A percentile compares a stretch with the other conserved stretches of the same genome.
Conservation (phyloP, 441 rosid genomes). For the Brassica hybrid region DNA sequence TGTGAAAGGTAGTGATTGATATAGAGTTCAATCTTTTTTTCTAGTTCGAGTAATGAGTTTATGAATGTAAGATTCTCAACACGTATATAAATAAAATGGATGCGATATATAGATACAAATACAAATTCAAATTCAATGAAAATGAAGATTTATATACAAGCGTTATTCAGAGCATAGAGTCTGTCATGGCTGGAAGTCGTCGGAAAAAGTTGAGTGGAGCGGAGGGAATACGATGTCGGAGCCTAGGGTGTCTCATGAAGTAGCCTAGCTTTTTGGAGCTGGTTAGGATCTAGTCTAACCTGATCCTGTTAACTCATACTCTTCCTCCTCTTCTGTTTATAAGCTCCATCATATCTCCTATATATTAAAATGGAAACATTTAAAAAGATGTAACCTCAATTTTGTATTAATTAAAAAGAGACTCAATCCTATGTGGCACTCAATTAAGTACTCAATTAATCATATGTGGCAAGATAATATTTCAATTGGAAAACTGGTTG, state of each 20-base stretch:
- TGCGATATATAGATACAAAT: neutral
- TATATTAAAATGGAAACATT: too few species aligned
- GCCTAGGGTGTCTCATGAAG: constrained; percentile 88
- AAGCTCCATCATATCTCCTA: too few species aligned
- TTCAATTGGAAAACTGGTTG: too few species aligned
- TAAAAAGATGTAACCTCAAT: too few species aligned
- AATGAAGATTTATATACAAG: neutral
- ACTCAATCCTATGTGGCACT: too few species aligned
- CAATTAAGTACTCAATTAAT: too few species aligned
- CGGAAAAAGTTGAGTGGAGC: constrained; percentile 86
- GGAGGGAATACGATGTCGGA: constrained; percentile 75
- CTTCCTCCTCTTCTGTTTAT: too few species aligned
- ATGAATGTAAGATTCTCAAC: neutral
- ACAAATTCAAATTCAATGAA: neutral
- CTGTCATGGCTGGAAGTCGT: constrained; percentile 80
- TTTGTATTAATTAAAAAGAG: too few species aligned
- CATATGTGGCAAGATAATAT: too few species aligned
- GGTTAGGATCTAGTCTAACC: too few species aligned
- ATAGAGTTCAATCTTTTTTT: neutral
- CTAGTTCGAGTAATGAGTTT: neutral
- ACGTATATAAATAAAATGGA: neutral
- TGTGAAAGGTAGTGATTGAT: too few species aligned
- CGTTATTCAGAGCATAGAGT: constrained; percentile 67
- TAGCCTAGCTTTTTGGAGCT: constrained; percentile 31
- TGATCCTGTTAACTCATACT: too few species aligned